Evolutionary conservation across 208 protist species (phyloP).

Genomic region (Kentomonas sorsogonicus): DNA sequence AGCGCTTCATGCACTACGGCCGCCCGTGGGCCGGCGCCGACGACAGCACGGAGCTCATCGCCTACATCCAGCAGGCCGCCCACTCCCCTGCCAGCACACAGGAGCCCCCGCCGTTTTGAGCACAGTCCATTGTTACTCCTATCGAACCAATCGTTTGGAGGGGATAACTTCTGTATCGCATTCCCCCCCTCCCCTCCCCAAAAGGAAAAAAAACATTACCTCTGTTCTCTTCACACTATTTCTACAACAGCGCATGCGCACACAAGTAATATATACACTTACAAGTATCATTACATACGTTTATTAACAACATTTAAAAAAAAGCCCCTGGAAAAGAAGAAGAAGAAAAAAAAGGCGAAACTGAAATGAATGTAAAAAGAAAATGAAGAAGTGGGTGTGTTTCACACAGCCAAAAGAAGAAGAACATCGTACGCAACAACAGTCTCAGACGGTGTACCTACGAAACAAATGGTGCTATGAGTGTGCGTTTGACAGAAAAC

Average conservation of each 20-base stretch:
- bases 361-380: not conserved
- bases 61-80: constrained; percentile 80
- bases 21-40: constrained; percentile 25
- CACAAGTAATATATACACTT: no score
- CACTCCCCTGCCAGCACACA: constrained; percentile 54
- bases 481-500: no score
- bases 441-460: not conserved
- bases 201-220: not conserved
- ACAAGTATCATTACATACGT: no score
- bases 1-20: constrained; percentile 67
- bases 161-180: not conserved
- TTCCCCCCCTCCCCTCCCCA: not conserved
- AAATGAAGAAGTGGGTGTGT: no score
- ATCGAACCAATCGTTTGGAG: not conserved
- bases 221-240: not conserved
- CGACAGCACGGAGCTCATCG: constrained; percentile 64
- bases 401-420: no score
- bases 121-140: not conserved
- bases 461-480: no score
- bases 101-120: constrained; percentile 46
- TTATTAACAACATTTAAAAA: no score
- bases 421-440: not conserved
- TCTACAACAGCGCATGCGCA: no score
- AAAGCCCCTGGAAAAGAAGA: no score
- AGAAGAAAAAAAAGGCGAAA: not conserved